Percentiles rank a stretch among this genome's conserved stretches.
phyloP scores from a whole-genome alignment of 192 early-diverging fungal species.

The Backusella liffmaniae region DNA sequence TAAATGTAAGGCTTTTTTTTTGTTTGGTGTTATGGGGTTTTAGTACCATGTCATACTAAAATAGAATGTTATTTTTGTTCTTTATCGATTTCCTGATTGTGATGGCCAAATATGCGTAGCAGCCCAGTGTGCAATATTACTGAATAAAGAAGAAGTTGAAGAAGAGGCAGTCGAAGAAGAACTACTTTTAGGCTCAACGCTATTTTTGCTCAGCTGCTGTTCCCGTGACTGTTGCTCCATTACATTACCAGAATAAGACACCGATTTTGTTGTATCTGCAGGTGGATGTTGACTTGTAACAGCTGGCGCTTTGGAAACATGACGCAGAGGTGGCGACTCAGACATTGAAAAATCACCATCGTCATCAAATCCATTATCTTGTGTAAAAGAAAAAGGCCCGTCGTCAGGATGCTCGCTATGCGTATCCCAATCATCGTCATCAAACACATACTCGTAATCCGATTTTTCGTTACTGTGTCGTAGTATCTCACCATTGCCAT shows the following conservation, averaged over 20 bases:
- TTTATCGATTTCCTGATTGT: slow-evolving; percentile 3
- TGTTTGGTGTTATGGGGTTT: too few relatives aligned
- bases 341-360: not conserved
- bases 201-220: not conserved
- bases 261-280: not conserved
- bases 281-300: not conserved
- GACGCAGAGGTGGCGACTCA: not conserved
- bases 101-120: slow-evolving; percentile 12
- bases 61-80: not conserved
- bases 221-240: not conserved
- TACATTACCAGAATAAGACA: not conserved
- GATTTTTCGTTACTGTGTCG: not conserved
- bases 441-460: not conserved
- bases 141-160: slow-evolving; percentile 7
- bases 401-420: slow-evolving; percentile 7
- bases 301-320: not conserved
- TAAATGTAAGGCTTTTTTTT: too few relatives aligned
- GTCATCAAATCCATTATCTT: not conserved
- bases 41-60: not conserved
- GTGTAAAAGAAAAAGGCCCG: not conserved
- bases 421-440: slow-evolving; percentile 15
- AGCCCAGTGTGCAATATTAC: slow-evolving; percentile 14
- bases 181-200: not conserved
- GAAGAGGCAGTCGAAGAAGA: not conserved
- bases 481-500: not conserved